A percentile compares a stretch with the other conserved stretches of the same genome.
Evolutionary conservation across 768 basidiomycete species (phyloP).

Genomic region (Phallus indusiatus): DNA sequence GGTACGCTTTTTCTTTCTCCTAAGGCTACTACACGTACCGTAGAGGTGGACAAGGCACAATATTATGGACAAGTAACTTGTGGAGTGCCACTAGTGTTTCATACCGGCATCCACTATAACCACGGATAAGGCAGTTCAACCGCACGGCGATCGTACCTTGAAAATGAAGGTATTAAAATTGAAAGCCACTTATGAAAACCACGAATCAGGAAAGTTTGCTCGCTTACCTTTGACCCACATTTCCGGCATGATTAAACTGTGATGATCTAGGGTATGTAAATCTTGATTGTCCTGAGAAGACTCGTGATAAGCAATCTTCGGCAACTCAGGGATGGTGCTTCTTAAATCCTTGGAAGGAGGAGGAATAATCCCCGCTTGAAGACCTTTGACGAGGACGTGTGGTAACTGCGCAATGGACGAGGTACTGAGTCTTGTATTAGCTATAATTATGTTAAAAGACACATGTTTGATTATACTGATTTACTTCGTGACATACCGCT

Average conservation of each 20-base stretch:
- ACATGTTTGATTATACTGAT: background rate
- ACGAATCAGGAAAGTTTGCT: background rate
- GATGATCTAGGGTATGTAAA: background rate
- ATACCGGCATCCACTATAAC: constrained; percentile 20
- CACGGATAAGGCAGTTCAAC: constrained; percentile 19
- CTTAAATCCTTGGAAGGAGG: background rate
- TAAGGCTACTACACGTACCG: constrained; percentile 10
- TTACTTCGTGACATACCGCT: constrained; percentile 3
- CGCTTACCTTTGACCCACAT: constrained; percentile 9
- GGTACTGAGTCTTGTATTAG: background rate
- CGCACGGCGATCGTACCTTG: constrained; percentile 18
- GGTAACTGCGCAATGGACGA: background rate
- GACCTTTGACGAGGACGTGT: background rate
- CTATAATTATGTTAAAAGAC: background rate
- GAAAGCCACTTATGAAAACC: background rate
- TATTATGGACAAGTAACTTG: constrained; percentile 15
- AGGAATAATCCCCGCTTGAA: constrained; percentile 6
- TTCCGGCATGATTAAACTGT: constrained; percentile 6
- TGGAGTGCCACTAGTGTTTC: constrained; percentile 16
- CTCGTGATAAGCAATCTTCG: background rate
- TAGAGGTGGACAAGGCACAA: constrained; percentile 21
- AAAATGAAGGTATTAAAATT: background rate
- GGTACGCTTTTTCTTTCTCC: background rate
- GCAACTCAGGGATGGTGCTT: background rate
- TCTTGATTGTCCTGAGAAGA: background rate